These are phyloP conservation scores for Fusarium keratoplasticum DNA, from an alignment of 2,329 filamentous ascomycete species.

Conservation along the genomic window DNA sequence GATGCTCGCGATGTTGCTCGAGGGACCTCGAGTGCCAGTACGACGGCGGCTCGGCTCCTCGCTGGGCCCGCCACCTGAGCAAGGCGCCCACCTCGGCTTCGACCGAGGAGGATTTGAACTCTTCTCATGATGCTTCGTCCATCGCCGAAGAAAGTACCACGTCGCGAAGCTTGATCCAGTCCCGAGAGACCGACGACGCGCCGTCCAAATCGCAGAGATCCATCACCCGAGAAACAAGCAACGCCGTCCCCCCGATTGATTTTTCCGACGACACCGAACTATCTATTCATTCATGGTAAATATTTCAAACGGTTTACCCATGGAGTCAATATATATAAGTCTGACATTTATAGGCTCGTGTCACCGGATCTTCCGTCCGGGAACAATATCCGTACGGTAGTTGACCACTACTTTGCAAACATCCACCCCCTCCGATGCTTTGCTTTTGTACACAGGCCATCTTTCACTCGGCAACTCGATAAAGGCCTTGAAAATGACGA, in stretches of 20 bases:
- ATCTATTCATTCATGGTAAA: constrained; percentile 43
- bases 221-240: constrained; percentile 36
- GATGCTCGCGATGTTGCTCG: constrained; percentile 50
- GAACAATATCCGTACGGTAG: constrained; percentile 51
- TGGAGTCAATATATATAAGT: background rate
- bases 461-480: constrained; percentile 53
- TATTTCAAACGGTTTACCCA: background rate
- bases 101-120: constrained; percentile 36
- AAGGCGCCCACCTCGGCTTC: constrained; percentile 39
- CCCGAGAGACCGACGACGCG: constrained; percentile 37
- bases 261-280: constrained; percentile 44
- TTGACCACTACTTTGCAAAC: constrained; percentile 54
- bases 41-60: constrained; percentile 52
- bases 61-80: constrained; percentile 52
- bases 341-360: constrained; percentile 46
- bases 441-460: constrained; percentile 55
- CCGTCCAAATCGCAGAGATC: constrained; percentile 33
- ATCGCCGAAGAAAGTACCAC: constrained; percentile 30
- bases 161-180: constrained; percentile 42
- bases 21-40: constrained; percentile 53
- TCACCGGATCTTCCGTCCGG: constrained; percentile 48
- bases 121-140: constrained; percentile 34
- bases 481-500: constrained; percentile 52
- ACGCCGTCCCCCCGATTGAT: constrained; percentile 34
- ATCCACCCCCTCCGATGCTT: constrained; percentile 56